Conservation (phyloP, 2,329 filamentous ascomycete species). For the Taxawa tesnikishii region DNA sequence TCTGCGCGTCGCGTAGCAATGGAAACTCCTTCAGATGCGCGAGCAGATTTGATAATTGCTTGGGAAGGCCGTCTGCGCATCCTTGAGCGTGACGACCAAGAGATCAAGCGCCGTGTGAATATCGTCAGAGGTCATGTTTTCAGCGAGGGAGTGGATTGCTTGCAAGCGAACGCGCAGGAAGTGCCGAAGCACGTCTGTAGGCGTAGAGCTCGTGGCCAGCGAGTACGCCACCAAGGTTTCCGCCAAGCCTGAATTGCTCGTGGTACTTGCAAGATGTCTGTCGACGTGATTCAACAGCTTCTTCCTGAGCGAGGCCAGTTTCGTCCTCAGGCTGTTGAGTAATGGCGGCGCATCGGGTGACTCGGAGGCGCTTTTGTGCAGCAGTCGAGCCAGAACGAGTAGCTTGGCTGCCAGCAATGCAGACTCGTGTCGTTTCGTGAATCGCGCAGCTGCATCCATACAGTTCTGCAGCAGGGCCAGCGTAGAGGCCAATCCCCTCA, state of each 20-base stretch:
- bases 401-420: slow-evolving; percentile 47
- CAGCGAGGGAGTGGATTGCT: slow-evolving; percentile 53
- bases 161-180: slow-evolving; percentile 64
- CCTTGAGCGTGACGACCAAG: slow-evolving; percentile 64
- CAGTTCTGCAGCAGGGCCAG: slow-evolving; percentile 42
- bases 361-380: slow-evolving; percentile 61
- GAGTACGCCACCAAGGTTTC: slow-evolving; percentile 73
- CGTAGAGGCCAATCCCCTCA: slow-evolving; percentile 37
- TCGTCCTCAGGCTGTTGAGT: slow-evolving; percentile 52
- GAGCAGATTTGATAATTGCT: slow-evolving; percentile 58
- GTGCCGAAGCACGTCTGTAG: slow-evolving; percentile 64
- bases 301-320: slow-evolving; percentile 47
- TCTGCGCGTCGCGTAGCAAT: slow-evolving; percentile 57
- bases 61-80: slow-evolving; percentile 64
- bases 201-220: slow-evolving; percentile 66
- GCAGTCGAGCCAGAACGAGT: slow-evolving; percentile 60
- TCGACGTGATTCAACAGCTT: slow-evolving; percentile 56
- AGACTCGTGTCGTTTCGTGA: slow-evolving; percentile 39
- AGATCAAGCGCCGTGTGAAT: slow-evolving; percentile 57
- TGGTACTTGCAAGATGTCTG: slow-evolving; percentile 27
- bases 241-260: slow-evolving; percentile 40
- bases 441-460: slow-evolving; percentile 37
- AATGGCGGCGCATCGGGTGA: slow-evolving; percentile 33
- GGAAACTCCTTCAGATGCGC: slow-evolving; percentile 55
- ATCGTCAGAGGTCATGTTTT: slow-evolving; percentile 33